Base-by-base conservation (phyloP, 208 protist genomes). In the Trypanosoma rangeli region DNA sequence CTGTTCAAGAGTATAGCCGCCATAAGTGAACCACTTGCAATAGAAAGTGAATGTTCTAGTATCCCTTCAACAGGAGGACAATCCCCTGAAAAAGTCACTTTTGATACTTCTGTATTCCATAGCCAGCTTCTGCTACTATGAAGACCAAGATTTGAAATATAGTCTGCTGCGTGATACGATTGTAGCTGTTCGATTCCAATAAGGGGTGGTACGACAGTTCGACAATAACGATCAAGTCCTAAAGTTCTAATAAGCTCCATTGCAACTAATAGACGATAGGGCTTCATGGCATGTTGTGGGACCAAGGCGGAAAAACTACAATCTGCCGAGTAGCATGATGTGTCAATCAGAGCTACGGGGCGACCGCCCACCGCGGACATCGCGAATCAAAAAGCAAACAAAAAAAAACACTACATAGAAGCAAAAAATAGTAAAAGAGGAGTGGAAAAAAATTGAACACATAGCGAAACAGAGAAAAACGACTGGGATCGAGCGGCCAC, bases 211-310 rank as follows among this genome's bases (percentile, higher is more conserved):
- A 93, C 86, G 0, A 96, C 79, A 26, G 66, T 79, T 56, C 80
- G 79, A 70, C 84, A 89, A 70, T 90, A 74, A 57, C 73, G 61
- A 57, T 89, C 71, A 18, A 90, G 72, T 50, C 86, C 78, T 16
- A 96, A 72, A 33, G 76, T 67, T 28, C 56, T 68, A 55, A 94
- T 83, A 31, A 96, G 84, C 70, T 96, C 91, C 80, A 87, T 93
- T 8, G 91, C 90, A 7, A 85, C 87, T 20, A 96, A 70, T 28
- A 93, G 59, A 37, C 91, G 86, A 61, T 94, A 96, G 24, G 91
- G 91, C 71, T 96, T 96, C 91, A 96, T 96, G 28, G 91, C 91
- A 66, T 96, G 91, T 67, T 96, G 91, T 10, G 91, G 88, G 2
- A 94, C 76, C 31, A 94, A 83, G 28, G 87, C 86, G 13, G 91